Conservation (phyloP, 257 asterid genomes). For the Solanum chilense region DNA sequence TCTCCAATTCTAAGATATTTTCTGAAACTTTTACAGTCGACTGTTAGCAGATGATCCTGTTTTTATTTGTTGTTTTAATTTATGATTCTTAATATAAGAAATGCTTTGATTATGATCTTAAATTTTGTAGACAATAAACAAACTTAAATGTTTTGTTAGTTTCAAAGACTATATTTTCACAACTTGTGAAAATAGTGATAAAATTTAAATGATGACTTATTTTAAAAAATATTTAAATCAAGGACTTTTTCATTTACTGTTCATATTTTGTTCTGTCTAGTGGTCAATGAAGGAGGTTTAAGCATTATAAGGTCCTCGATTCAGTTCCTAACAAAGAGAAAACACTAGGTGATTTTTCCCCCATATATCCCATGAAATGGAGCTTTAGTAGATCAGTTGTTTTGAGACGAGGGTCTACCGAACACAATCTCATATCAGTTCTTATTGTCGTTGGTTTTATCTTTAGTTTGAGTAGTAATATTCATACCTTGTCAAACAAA, state of each 20-base stretch:
- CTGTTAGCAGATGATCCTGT: background rate
- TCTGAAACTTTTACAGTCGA: background rate
- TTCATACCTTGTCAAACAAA: background rate
- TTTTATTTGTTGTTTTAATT: background rate
- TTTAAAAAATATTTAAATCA: background rate
- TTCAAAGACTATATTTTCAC: background rate
- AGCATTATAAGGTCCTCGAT: background rate
- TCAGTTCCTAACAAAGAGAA: background rate
- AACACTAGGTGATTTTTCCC: background rate
- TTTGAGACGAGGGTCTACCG: accelerated
- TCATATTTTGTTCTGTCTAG: background rate
- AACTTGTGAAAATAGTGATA: background rate
- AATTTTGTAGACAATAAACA: background rate
- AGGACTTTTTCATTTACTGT: background rate
- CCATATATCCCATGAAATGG: no score
- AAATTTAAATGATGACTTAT: background rate
- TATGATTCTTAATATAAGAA: background rate
- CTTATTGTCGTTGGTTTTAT: background rate
- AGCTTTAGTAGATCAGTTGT: background rate
- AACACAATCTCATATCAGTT: background rate
- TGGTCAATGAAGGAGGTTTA: background rate
- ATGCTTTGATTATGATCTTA: background rate
- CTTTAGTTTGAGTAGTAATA: background rate
- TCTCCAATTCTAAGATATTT: background rate
- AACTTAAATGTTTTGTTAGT: background rate